Conservation (phyloP, 1,284 basidiomycete species). For the Cryptococcus sp. region DNA sequence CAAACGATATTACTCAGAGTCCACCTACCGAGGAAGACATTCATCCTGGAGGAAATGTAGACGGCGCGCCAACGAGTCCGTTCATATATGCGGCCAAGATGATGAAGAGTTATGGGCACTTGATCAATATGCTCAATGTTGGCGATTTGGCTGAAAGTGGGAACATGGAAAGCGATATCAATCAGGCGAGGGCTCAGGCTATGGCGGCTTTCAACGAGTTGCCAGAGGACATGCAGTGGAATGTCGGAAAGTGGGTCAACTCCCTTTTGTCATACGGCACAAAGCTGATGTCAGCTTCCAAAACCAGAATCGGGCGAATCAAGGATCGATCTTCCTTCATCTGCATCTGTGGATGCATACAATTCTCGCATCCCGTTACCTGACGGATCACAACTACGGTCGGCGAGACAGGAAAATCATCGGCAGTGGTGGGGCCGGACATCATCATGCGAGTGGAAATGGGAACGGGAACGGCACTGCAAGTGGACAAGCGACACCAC, state of each 20-base stretch:
- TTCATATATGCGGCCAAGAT: conserved; percentile 23
- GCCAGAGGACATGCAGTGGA: conserved; percentile 29
- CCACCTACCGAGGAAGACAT: conserved; percentile 14
- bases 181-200: conserved; percentile 9
- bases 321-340: conserved; percentile 24
- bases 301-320: conserved; percentile 11
- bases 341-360: conserved; percentile 37
- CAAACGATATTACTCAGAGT: conserved; percentile 27
- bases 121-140: conserved; percentile 29
- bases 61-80: conserved; percentile 10
- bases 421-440: too few relatives aligned
- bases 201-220: conserved; percentile 22
- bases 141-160: not conserved
- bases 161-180: conserved; percentile 4
- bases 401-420: conserved; percentile 2
- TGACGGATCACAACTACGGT: conserved; percentile 10
- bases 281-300: conserved; percentile 16
- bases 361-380: conserved; percentile 18
- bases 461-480: not conserved
- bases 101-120: conserved; percentile 24
- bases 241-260: conserved; percentile 21
- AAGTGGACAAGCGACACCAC: conserved; percentile 15
- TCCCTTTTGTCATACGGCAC: not conserved
- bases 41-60: not conserved
- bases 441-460: not conserved